Evolutionary conservation across 805 yeast genomes (phyloP).

Genomic region (Metschnikowia reukaufii): DNA sequence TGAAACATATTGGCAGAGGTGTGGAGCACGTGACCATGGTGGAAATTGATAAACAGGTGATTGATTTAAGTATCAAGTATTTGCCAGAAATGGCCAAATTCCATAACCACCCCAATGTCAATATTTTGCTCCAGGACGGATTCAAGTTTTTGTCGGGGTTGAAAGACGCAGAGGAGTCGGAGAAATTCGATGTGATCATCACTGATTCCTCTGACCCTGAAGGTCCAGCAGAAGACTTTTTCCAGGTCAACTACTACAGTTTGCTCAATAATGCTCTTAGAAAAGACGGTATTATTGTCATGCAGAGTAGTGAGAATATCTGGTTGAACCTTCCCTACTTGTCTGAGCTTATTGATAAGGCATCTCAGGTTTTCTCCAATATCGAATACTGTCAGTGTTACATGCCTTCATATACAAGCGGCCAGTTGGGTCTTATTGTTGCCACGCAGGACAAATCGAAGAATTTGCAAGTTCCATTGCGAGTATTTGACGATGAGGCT

Average conservation of each 20-base stretch:
- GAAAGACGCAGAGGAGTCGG: conserved; percentile 28
- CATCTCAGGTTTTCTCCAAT: conserved; percentile 55
- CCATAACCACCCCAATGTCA: conserved; percentile 63
- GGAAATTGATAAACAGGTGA: conserved; percentile 88
- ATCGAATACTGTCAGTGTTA: conserved; percentile 74
- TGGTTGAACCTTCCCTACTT: conserved; percentile 68
- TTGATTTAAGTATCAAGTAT: conserved; percentile 65
- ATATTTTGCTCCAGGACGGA: conserved; percentile 76
- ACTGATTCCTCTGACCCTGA: conserved; percentile 95
- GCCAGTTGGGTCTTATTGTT: conserved; percentile 78
- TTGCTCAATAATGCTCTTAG: conserved; percentile 63
- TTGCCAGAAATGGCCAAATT: conserved; percentile 74
- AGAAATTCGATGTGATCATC: conserved; percentile 76
- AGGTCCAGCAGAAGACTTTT: conserved; percentile 91
- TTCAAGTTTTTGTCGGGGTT: conserved; percentile 62
- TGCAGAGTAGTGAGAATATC: conserved; percentile 75
- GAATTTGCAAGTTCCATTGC: conserved; percentile 51
- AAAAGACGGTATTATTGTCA: conserved; percentile 66
- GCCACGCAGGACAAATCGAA: conserved; percentile 57
- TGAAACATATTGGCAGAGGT: conserved; percentile 57
- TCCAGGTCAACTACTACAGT: conserved; percentile 73
- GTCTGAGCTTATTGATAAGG: conserved; percentile 46
- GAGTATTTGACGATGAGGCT: conserved; percentile 50
- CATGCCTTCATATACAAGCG: conserved; percentile 86
- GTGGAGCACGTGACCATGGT: conserved; percentile 68